Evolutionary conservation across 2,329 filamentous ascomycete species (phyloP).

Genomic region (Penicillium glabrum): DNA sequence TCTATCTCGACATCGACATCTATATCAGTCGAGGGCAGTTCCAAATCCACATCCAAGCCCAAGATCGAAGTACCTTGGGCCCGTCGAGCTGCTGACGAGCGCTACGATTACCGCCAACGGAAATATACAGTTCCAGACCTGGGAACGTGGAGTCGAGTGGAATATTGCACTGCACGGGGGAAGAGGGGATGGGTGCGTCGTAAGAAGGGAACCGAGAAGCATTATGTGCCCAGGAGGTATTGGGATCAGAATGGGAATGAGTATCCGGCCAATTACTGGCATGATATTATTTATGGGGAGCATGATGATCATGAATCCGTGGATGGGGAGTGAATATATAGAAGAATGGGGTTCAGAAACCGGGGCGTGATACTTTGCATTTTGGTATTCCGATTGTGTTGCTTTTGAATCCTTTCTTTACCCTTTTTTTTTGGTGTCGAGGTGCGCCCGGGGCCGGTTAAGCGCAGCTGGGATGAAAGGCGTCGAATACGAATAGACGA

Average conservation of each 20-base stretch:
- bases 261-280: conserved; percentile 21
- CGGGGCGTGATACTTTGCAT: background rate
- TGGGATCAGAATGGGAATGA: conserved; percentile 25
- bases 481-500: conserved; percentile 30
- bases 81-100: conserved; percentile 18
- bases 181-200: conserved; percentile 1
- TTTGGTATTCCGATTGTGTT: background rate
- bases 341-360: background rate
- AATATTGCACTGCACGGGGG: conserved; percentile 25
- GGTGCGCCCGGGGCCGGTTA: conserved; percentile 4
- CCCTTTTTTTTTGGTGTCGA: background rate
- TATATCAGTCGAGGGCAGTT: background rate
- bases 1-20: background rate
- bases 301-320: conserved; percentile 7
- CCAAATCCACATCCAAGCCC: background rate
- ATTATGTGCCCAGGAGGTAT: conserved; percentile 24
- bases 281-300: conserved; percentile 25
- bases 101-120: conserved; percentile 35
- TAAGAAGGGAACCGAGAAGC: conserved; percentile 11
- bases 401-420: background rate
- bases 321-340: background rate
- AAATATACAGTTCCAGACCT: conserved; percentile 29
- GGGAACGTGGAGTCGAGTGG: conserved; percentile 31
- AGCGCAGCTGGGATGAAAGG: conserved; percentile 35
- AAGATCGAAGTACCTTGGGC: conserved; percentile 19